phyloP scores from a whole-genome alignment of 2,329 filamentous ascomycete species.

The Endocalyx cinctus region DNA sequence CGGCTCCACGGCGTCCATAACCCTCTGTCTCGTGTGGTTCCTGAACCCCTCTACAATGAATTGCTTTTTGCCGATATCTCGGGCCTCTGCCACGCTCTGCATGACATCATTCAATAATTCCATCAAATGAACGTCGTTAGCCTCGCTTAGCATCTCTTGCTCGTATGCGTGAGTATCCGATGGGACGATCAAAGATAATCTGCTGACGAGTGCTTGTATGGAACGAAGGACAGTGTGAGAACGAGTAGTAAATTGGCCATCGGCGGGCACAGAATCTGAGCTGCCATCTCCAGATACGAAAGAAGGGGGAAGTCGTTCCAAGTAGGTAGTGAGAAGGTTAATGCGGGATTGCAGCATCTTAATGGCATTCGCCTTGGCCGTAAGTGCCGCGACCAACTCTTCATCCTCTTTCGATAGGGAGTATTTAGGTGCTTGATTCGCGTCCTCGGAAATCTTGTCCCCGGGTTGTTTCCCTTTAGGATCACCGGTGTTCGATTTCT shows the following conservation, averaged over 20 bases:
- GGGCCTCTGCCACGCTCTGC: conserved; percentile 64
- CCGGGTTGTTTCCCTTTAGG: conserved; percentile 47
- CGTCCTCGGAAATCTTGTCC: conserved; percentile 21
- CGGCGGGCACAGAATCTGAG: conserved; percentile 26
- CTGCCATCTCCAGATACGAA: conserved; percentile 17
- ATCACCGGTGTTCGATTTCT: conserved; percentile 42
- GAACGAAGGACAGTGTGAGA: conserved; percentile 78
- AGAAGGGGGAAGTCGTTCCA: neutral
- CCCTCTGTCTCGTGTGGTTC: conserved; percentile 17
- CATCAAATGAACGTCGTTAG: conserved; percentile 79
- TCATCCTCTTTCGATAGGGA: conserved; percentile 55
- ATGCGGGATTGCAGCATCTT: conserved; percentile 85
- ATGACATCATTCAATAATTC: conserved; percentile 72
- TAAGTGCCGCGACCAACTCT: conserved; percentile 62
- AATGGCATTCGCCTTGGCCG: conserved; percentile 85
- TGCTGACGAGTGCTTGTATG: conserved; percentile 79
- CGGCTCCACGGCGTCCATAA: conserved; percentile 11
- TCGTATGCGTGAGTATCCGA: conserved; percentile 61
- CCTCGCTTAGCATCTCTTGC: conserved; percentile 68
- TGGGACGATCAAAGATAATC: conserved; percentile 77
- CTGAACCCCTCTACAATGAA: conserved; percentile 47
- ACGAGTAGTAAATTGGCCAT: conserved; percentile 33
- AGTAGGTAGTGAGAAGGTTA: conserved; percentile 68
- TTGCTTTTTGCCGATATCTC: conserved; percentile 73
- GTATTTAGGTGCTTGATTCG: conserved; percentile 31